Conservation (phyloP, 441 rosid species). For the Jatropha multifida region DNA sequence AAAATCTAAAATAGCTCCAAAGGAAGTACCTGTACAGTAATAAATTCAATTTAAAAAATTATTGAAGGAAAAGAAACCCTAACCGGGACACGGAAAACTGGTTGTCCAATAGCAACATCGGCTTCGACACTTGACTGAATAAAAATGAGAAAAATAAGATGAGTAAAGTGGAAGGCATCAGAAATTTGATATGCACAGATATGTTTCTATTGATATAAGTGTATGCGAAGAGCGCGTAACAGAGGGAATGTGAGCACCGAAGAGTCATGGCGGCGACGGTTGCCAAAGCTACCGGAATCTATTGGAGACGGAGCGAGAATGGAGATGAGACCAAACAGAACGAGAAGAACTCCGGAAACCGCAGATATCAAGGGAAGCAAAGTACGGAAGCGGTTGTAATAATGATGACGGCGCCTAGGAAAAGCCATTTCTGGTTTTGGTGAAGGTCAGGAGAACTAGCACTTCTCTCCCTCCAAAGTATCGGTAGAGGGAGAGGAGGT, state of each 20-base stretch:
- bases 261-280: constrained; percentile 22
- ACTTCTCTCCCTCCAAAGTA: constrained; percentile 1
- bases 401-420: constrained; percentile 55
- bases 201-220: neutral
- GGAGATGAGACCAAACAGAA: constrained; percentile 58
- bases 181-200: neutral
- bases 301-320: constrained; percentile 59
- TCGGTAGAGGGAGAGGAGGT: neutral
- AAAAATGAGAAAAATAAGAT: neutral
- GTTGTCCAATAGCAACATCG: constrained; percentile 25
- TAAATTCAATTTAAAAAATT: neutral
- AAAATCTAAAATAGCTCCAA: constrained; percentile 4
- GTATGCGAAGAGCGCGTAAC: neutral
- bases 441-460: constrained; percentile 8
- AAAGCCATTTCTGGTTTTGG: constrained; percentile 40
- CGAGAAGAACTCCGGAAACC: constrained; percentile 51
- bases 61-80: constrained; percentile 31
- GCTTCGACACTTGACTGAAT: constrained; percentile 23
- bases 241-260: constrained; percentile 31
- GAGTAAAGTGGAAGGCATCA: neutral
- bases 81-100: constrained; percentile 61
- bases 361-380: constrained; percentile 46
- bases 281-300: constrained; percentile 35
- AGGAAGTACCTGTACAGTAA: neutral
- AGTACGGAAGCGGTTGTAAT: constrained; percentile 44